phyloP scores from a whole-genome alignment of 306 rosid genomes.

The Lupinus albus region DNA sequence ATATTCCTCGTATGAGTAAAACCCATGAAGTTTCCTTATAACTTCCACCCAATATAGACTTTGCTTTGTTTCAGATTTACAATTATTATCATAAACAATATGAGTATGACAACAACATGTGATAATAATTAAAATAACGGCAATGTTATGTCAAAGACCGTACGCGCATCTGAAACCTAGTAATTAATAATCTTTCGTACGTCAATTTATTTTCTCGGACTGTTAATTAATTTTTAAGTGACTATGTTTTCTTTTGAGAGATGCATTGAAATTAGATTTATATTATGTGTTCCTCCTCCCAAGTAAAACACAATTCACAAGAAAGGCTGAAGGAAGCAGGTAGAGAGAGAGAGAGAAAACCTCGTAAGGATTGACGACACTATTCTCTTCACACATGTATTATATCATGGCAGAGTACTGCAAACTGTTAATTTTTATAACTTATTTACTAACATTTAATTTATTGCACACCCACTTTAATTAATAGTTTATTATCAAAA shows the following conservation, averaged over 20 bases:
- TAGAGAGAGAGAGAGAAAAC: constrained; percentile 37
- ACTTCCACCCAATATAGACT: constrained; percentile 46
- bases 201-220: neutral
- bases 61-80: constrained; percentile 30
- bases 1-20: constrained; percentile 36
- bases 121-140: constrained; percentile 38
- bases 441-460: neutral
- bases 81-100: constrained; percentile 34
- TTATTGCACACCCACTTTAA: neutral
- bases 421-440: constrained; percentile 29
- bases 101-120: constrained; percentile 52
- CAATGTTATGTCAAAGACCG: constrained; percentile 46
- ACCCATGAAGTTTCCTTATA: constrained; percentile 57
- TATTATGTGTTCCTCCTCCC: constrained; percentile 38
- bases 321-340: constrained; percentile 37
- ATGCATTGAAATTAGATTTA: constrained; percentile 42
- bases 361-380: constrained; percentile 63
- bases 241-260: constrained; percentile 17
- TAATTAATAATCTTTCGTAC: constrained; percentile 32
- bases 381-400: constrained; percentile 48
- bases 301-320: constrained; percentile 18
- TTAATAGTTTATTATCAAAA: too few relatives aligned
- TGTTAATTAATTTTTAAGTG: neutral
- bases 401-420: constrained; percentile 40
- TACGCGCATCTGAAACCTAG: constrained; percentile 50